These are phyloP conservation scores for Sphaerulina vaccinii DNA, from an alignment of 2,329 filamentous ascomycete species.

Conservation along the genomic window DNA sequence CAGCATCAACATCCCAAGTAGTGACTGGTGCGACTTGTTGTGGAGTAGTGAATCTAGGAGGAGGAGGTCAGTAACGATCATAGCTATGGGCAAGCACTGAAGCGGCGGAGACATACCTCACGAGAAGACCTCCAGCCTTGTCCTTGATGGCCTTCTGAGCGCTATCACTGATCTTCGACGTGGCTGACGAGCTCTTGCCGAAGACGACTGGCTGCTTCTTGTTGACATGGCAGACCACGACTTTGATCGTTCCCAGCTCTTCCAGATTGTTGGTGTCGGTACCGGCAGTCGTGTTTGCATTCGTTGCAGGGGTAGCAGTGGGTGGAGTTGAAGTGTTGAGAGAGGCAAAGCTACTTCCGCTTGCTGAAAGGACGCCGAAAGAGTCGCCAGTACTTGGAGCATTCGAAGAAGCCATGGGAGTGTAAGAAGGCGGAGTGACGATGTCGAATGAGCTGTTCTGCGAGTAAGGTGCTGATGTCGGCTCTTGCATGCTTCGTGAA, in stretches of 20 bases:
- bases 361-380: neutral
- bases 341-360: neutral
- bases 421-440: neutral
- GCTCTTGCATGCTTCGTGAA: neutral
- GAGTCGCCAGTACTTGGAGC: neutral
- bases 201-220: constrained; percentile 8
- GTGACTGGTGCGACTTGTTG: neutral
- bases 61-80: neutral
- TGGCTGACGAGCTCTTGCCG: constrained; percentile 1
- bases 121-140: constrained; percentile 6
- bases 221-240: constrained; percentile 17
- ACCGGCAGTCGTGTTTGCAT: neutral
- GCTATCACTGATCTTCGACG: neutral
- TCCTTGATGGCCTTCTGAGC: constrained; percentile 8
- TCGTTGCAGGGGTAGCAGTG: neutral
- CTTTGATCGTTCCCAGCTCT: constrained; percentile 19
- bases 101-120: neutral
- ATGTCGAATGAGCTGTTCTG: neutral
- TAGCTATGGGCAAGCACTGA: neutral
- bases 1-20: constrained; percentile 8
- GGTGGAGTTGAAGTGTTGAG: neutral
- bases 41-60: constrained; percentile 3
- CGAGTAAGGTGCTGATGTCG: neutral
- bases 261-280: neutral
- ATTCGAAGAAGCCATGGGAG: constrained; percentile 1